These are phyloP conservation scores for Podospora australis DNA, from an alignment of 495 filamentous ascomycete genomes.

Conservation along the genomic window DNA sequence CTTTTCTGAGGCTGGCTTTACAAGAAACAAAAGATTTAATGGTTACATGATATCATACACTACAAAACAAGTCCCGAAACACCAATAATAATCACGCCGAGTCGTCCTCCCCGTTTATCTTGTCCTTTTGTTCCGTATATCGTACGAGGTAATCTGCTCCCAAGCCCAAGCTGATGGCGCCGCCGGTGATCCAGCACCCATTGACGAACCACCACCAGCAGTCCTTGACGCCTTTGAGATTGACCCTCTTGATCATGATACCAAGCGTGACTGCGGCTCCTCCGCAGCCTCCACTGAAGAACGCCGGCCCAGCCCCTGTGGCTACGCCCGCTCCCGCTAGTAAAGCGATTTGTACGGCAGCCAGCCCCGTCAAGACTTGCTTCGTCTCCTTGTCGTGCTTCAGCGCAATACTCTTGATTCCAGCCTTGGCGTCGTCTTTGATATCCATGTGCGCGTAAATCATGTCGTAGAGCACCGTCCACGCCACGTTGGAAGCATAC, in stretches of 20 bases:
- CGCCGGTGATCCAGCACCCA: slow-evolving; percentile 52
- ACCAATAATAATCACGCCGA: slow-evolving; percentile 14
- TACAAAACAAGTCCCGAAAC: not conserved
- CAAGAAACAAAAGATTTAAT: slow-evolving; percentile 10
- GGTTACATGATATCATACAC: slow-evolving; percentile 13
- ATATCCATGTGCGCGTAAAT: slow-evolving; percentile 99
- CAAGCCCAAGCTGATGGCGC: slow-evolving; percentile 45
- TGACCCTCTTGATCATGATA: slow-evolving; percentile 84
- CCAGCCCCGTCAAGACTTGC: slow-evolving; percentile 69
- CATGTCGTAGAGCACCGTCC: slow-evolving; percentile 97
- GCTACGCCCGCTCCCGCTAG: slow-evolving; percentile 70
- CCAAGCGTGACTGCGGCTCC: slow-evolving; percentile 69
- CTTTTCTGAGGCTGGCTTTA: not conserved
- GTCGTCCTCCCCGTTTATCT: slow-evolving; percentile 9
- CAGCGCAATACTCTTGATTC: slow-evolving; percentile 92
- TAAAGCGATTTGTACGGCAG: slow-evolving; percentile 67
- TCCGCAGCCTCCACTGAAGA: slow-evolving; percentile 79
- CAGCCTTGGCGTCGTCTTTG: slow-evolving; percentile 83
- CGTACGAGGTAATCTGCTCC: slow-evolving; percentile 44
- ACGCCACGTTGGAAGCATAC: slow-evolving; percentile 81
- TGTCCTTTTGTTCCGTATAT: slow-evolving; percentile 25
- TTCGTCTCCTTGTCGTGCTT: slow-evolving; percentile 87
- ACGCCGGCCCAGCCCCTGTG: slow-evolving; percentile 72
- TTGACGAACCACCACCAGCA: slow-evolving; percentile 97
- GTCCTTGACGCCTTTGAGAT: slow-evolving; percentile 71